Base-by-base conservation (phyloP, 768 basidiomycete genomes). In the Tephrocybe sp. region DNA sequence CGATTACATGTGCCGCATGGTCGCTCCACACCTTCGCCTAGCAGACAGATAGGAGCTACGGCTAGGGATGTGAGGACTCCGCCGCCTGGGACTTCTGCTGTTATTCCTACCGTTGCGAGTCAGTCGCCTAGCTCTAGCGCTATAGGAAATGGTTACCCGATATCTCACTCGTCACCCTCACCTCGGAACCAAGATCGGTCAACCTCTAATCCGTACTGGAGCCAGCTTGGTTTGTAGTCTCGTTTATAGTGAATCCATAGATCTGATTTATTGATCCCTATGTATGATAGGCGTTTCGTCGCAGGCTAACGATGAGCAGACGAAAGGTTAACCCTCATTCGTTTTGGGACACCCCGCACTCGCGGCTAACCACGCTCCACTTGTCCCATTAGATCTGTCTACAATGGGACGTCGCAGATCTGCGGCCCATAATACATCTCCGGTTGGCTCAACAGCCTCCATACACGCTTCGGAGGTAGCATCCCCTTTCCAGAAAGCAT, bases 1-100 rank as follows among this genome's bases (percentile, higher is more conserved):
- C 69, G 73, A 18, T 56, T 80, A 42, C 73, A 78, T 54, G 65
- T 78, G 11, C 72, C 72, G 10, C 67, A 65, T 49, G 63, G 58
- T 15, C 64, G 70, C 10, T 64, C 56, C 30, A 66, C 68, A 10
- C 64, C 67, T 1, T 62, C 66, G 24, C 63, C 68, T 9, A 54
- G 64, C 12, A 62, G 58, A 38, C 19, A 53, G 34, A 27, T 41
- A 9, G 24, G 45, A 1, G 30, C 42, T 12, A 43, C 48, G 2
- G 30, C 42, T 12, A 43, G 38, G 15, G 38, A 44, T 11, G 19
- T 25, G 7, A 41, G 46, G 2, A 53, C 56, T 12, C 53, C 56
- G 9, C 50, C 49, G 15, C 46, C 52, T 0, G 42, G 23, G 10
- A n/a, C 23, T 2, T 25, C 39, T 22, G 7, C 34, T 12, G 12